phyloP scores from a whole-genome alignment of 2,329 filamentous ascomycete species.

The Lachnellula arida region DNA sequence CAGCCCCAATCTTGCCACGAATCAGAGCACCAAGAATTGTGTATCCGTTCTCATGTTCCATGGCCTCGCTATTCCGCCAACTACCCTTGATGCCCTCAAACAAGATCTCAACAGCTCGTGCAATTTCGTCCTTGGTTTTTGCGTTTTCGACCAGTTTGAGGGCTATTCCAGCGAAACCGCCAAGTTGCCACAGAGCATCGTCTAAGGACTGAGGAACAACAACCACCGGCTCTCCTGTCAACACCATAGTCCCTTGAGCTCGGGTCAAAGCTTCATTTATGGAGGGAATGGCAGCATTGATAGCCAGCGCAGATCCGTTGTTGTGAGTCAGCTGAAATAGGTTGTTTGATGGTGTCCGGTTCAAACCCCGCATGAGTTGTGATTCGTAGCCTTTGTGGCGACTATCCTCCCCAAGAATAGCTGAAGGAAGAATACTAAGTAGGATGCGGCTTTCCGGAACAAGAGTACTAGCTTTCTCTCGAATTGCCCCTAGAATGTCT shows the following conservation, averaged over 20 bases:
- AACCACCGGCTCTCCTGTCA: slow-evolving; percentile 80
- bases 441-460: slow-evolving; percentile 77
- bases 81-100: slow-evolving; percentile 83
- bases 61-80: slow-evolving; percentile 97
- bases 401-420: slow-evolving; percentile 77
- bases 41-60: slow-evolving; percentile 95
- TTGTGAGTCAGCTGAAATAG: slow-evolving; percentile 66
- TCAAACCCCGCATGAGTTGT: slow-evolving; percentile 71
- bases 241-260: slow-evolving; percentile 72
- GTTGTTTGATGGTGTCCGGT: slow-evolving; percentile 62
- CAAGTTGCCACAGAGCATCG: slow-evolving; percentile 86
- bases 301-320: slow-evolving; percentile 71
- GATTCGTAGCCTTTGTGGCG: slow-evolving; percentile 67
- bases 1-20: slow-evolving; percentile 69
- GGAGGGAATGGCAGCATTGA: slow-evolving; percentile 83
- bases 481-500: slow-evolving; percentile 84
- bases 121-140: slow-evolving; percentile 61
- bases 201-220: slow-evolving; percentile 80
- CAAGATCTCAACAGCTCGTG: slow-evolving; percentile 75
- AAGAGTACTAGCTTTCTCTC: slow-evolving; percentile 76
- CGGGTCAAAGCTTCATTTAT: slow-evolving; percentile 85
- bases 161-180: slow-evolving; percentile 83
- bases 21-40: slow-evolving; percentile 80
- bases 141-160: slow-evolving; percentile 81
- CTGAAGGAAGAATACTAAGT: slow-evolving; percentile 75